Conservation (phyloP, 1,284 basidiomycete species). For the Boletellus sp. region DNA sequence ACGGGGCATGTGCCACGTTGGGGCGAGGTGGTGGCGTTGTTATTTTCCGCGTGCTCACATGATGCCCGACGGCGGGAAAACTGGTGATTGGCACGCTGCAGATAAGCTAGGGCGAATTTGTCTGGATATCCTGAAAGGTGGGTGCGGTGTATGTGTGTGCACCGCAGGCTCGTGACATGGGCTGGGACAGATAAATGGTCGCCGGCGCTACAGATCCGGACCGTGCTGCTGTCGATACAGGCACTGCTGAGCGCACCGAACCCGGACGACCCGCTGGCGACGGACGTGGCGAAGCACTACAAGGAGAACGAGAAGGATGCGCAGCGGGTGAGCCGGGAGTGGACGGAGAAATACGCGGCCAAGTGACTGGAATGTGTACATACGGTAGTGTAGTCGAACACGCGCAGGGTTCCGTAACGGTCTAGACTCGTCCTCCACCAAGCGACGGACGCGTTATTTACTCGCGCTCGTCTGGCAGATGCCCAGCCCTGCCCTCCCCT, state of each 20-base stretch:
- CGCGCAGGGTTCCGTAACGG: constrained; percentile 19
- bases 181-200: constrained; percentile 89
- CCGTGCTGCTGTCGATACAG: constrained; percentile 94
- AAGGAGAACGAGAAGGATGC: constrained; percentile 96
- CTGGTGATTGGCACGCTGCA: constrained; percentile 31
- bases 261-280: constrained; percentile 98
- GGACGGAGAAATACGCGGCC: constrained; percentile 82
- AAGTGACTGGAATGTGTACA: constrained; percentile 10
- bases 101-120: constrained; percentile 99
- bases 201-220: constrained; percentile 96
- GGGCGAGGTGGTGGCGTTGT: constrained; percentile 10
- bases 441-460: not conserved
- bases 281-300: constrained; percentile 97
- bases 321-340: constrained; percentile 85
- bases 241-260: constrained; percentile 94
- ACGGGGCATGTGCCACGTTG: constrained; percentile 5
- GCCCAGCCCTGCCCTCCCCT: constrained; percentile 2
- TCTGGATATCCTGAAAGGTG: constrained; percentile 94
- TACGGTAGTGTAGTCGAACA: constrained; percentile 3
- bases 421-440: constrained; percentile 10
- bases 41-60: constrained; percentile 22
- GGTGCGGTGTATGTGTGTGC: constrained; percentile 14
- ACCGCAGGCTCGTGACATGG: not conserved
- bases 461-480: too few species aligned
- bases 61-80: constrained; percentile 9